These are phyloP conservation scores for Nelumbo lutea DNA, from an alignment of 164 flowering plant genomes.

Conservation along the genomic window DNA sequence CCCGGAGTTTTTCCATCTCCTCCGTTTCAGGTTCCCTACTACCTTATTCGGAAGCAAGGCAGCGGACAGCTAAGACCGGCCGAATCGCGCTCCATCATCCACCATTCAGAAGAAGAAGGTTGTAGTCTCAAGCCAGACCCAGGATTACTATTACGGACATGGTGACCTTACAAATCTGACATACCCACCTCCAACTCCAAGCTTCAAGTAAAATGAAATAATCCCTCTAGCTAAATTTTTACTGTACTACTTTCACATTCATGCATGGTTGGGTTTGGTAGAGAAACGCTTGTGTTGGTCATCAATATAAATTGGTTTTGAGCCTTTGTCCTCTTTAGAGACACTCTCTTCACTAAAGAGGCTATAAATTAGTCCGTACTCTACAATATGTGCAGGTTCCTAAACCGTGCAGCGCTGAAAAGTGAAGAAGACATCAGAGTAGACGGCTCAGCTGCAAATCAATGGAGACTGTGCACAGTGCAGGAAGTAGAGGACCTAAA, in stretches of 20 bases:
- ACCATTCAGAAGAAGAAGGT: constrained; percentile 28
- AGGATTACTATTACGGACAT: constrained; percentile 21
- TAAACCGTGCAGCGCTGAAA: constrained; percentile 48
- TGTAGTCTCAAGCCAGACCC: neutral
- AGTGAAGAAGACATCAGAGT: constrained; percentile 24
- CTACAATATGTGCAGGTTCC: constrained; percentile 31
- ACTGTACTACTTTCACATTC: no score
- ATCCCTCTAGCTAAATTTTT: neutral
- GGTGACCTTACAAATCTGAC: neutral
- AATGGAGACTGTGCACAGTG: constrained; percentile 47
- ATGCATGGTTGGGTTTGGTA: no score
- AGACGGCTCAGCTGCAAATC: constrained; percentile 25
- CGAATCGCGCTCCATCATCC: no score
- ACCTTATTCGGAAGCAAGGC: no score
- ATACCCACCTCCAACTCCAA: no score
- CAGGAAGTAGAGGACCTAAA: constrained; percentile 63
- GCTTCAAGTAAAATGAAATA: neutral
- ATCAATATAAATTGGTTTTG: no score
- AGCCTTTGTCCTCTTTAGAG: no score
- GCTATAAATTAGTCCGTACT: no score
- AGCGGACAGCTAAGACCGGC: no score
- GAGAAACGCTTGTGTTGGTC: neutral
- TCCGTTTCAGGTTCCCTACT: no score
- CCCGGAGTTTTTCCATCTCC: no score
- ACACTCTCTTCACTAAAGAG: no score